These are phyloP conservation scores for Auxenochlorella pyrenoidosa DNA, from an alignment of 139 green algal genomes.

Conservation along the genomic window DNA sequence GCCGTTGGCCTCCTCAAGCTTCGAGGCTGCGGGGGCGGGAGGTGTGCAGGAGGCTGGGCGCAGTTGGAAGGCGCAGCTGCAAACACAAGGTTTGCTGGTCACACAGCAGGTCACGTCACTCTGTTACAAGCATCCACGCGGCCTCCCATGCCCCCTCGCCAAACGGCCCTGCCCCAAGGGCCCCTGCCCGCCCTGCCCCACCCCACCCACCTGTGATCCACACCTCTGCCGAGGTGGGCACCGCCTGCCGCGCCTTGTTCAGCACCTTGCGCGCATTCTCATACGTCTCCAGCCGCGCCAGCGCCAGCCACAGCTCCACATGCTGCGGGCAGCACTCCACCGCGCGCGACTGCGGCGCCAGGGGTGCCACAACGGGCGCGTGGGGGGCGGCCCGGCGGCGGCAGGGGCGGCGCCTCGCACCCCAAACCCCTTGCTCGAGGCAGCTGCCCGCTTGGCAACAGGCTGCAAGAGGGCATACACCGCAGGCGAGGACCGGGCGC, in stretches of 20 bases:
- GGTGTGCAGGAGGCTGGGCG: not conserved
- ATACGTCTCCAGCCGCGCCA: conserved; percentile 94
- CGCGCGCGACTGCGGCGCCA: conserved; percentile 81
- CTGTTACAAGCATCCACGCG: too few species aligned
- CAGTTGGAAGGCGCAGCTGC: too few species aligned
- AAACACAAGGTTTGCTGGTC: too few species aligned
- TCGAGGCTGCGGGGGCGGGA: conserved; percentile 72
- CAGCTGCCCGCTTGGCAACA: not conserved
- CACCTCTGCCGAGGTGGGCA: conserved; percentile 82
- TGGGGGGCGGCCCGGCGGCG: too few species aligned
- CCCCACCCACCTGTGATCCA: conserved; percentile 17
- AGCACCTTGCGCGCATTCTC: conserved; percentile 95
- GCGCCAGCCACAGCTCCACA: conserved; percentile 97
- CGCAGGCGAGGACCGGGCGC: too few species aligned
- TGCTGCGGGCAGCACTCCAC: conserved; percentile 98
- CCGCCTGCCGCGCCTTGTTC: conserved; percentile 92
- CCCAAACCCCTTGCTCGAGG: too few species aligned
- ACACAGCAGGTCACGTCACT: too few species aligned
- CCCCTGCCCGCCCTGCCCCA: not conserved
- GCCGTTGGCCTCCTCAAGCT: conserved; percentile 96
- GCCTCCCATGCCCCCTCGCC: too few species aligned
- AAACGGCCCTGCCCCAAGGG: not conserved
- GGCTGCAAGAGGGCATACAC: not conserved
- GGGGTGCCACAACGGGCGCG: too few species aligned
- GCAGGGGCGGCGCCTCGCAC: too few species aligned